Conservation (phyloP, 176 grass and related monocot genomes). For the Ampelocalamus luodianensis region DNA sequence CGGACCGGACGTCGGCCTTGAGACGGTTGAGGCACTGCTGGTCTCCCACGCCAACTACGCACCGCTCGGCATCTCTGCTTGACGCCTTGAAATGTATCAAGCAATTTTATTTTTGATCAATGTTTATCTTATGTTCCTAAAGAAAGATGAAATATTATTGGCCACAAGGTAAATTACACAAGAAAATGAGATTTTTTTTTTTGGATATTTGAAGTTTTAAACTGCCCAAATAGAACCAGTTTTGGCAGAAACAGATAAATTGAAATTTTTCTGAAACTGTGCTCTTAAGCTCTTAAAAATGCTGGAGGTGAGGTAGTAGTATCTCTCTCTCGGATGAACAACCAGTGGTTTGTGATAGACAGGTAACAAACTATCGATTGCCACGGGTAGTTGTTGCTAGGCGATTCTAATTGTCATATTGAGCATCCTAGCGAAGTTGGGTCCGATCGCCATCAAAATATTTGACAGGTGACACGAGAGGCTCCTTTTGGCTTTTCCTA, state of each 20-base stretch:
- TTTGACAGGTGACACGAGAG: not conserved
- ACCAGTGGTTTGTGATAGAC: constrained; percentile 2
- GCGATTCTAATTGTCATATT: not conserved
- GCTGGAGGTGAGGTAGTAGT: not conserved
- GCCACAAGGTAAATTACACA: too few relatives aligned
- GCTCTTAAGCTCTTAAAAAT: not conserved
- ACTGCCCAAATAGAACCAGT: not conserved
- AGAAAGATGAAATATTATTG: not conserved
- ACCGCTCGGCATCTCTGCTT: not conserved
- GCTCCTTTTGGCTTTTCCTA: constrained; percentile 25
- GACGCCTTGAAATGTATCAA: not conserved
- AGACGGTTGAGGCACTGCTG: too few relatives aligned
- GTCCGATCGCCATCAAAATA: not conserved
- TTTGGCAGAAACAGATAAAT: not conserved
- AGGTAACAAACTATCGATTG: constrained; percentile 24
- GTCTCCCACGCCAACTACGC: too few relatives aligned
- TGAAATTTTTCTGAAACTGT: not conserved
- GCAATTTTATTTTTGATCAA: not conserved
- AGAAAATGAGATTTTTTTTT: too few relatives aligned
- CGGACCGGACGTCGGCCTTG: too few relatives aligned
- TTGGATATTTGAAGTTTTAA: not conserved
- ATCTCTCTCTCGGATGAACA: not conserved
- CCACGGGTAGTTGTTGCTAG: constrained; percentile 12
- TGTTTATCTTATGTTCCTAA: not conserved
- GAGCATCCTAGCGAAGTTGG: not conserved